These are phyloP conservation scores for Speleostelium caveatum DNA, from an alignment of 78 protist species.

Conservation along the genomic window DNA sequence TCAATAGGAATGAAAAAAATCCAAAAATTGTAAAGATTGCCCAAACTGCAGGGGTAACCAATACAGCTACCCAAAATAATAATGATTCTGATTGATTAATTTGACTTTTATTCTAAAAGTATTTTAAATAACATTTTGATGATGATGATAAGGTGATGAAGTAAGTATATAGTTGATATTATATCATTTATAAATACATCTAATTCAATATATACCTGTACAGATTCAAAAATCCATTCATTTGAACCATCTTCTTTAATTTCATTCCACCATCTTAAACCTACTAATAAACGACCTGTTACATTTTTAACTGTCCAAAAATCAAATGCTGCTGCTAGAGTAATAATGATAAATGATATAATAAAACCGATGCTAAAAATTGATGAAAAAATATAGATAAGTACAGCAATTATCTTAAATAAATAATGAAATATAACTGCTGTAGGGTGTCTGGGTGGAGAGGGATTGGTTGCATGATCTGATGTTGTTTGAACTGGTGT, in stretches of 20 bases:
- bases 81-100: constrained; percentile 53
- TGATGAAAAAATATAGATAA: constrained; percentile 47
- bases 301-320: constrained; percentile 95
- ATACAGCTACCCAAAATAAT: constrained; percentile 55
- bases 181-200: background rate
- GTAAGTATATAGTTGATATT: background rate
- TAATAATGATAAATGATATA: constrained; percentile 42
- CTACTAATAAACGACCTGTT: constrained; percentile 92
- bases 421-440: constrained; percentile 67
- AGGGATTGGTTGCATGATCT: background rate
- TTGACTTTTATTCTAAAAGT: constrained; percentile 34
- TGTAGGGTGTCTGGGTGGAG: constrained; percentile 59
- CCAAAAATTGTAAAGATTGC: constrained; percentile 11
- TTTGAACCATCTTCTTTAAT: constrained; percentile 88
- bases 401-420: constrained; percentile 65
- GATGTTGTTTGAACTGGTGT: constrained; percentile 14
- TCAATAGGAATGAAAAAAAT: constrained; percentile 9
- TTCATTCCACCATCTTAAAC: constrained; percentile 95
- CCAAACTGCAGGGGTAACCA: constrained; percentile 32
- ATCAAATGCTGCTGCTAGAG: constrained; percentile 81
- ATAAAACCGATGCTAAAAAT: constrained; percentile 7
- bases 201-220: constrained; percentile 51
- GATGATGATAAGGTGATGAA: background rate
- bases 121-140: background rate
- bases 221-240: constrained; percentile 91